Evolutionary conservation across 2,329 filamentous ascomycete genomes (phyloP), one percentile per base, ranked within the genome.

Genomic region (Domatiomyces globalis): DNA sequence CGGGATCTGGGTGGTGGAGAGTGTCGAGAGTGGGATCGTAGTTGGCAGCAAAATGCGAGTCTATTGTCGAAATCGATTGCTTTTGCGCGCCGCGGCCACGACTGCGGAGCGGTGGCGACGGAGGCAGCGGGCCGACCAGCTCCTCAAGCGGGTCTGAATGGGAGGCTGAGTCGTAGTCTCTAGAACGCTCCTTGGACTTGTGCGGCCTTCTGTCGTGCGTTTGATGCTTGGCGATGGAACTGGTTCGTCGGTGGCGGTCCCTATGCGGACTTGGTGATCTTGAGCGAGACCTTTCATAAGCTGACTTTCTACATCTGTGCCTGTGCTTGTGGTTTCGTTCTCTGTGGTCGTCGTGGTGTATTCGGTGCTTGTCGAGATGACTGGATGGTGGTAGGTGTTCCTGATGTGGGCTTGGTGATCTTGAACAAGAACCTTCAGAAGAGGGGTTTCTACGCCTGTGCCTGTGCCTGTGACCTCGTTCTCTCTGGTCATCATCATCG

Each of bases 91-190:
- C 87, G 42, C 87, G 79, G 8, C 87, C 87, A 25, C 85, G 81
- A n/a, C 73, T 69, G 50, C 69, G 75, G 29, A 79, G 63, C 27
- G 63, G 66, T 2, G 71, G 64, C 58, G 57, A 29, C 74, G 74
- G 25, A 1, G 78, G 80, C 1, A 71, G 66, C 18, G 87, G 54
- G 0, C 88, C 89, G 33, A 95, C 81, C 18, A 90, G 70, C 2
- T 83, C 79, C 51, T 88, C 82, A 2, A 88, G 69, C 1, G 85
- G 82, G 63, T 94, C 86, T 0, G 85, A 88, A 42, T 68, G 67
- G 29, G 63, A 50, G 6, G 57, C 63, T 5, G 54, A 56, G 39
- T 36, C 49, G 46, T 60, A 60, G 19, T 47, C 33, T 39, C 12
- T 10, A 39, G 33, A 15, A 12, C 2, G 33, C 33, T 39, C 33